These are phyloP conservation scores for Ophiostoma quercus DNA, from an alignment of 2,329 filamentous ascomycete genomes.

Conservation along the genomic window DNA sequence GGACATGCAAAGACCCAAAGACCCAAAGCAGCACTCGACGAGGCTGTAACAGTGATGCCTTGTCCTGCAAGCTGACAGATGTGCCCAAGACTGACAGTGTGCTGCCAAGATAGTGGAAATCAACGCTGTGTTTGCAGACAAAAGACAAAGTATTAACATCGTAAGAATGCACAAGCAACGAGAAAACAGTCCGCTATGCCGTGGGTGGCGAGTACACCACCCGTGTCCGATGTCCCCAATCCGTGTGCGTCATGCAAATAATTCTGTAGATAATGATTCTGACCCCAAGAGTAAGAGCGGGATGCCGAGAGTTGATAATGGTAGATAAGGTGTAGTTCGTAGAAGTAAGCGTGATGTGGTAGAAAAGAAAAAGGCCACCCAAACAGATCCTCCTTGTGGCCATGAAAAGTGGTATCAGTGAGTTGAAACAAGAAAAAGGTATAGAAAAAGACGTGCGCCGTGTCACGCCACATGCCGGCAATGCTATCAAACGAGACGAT, in stretches of 20 bases:
- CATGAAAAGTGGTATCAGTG: slow-evolving; percentile 16
- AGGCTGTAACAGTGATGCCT: neutral
- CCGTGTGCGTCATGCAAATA: neutral
- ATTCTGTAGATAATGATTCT: neutral
- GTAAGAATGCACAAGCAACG: neutral
- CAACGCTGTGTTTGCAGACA: neutral
- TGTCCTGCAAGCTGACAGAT: neutral
- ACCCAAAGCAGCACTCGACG: too few relatives aligned
- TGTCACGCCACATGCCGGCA: neutral
- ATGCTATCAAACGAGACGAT: neutral
- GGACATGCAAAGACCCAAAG: too few relatives aligned
- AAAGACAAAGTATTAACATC: neutral
- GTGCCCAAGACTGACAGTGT: neutral
- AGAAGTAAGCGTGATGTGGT: neutral
- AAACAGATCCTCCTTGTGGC: slow-evolving; percentile 8
- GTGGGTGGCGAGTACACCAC: neutral
- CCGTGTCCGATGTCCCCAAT: neutral
- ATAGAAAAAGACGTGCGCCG: neutral
- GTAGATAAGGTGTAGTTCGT: neutral
- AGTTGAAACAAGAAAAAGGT: neutral
- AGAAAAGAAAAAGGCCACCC: slow-evolving; percentile 8
- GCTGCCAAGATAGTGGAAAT: neutral
- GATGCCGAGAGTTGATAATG: neutral
- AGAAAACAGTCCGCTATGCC: neutral
- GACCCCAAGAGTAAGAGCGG: neutral